A percentile compares a stretch with the other conserved stretches of the same genome.
Conservation (phyloP, 2,329 filamentous ascomycete genomes). For the Lachnellula subtilissima region DNA sequence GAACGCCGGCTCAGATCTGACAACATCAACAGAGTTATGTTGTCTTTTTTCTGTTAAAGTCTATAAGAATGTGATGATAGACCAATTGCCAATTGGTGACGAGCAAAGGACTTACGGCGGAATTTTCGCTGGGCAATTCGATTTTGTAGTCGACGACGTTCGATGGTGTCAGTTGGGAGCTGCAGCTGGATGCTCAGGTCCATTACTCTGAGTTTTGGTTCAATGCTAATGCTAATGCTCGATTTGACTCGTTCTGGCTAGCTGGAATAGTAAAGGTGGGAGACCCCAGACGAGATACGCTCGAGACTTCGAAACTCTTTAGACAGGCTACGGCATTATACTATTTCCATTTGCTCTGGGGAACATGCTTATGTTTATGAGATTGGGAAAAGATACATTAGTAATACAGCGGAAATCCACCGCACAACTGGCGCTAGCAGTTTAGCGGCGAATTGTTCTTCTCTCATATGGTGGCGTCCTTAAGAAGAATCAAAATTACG, state of each 20-base stretch:
- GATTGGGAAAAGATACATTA: not conserved
- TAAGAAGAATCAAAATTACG: no score
- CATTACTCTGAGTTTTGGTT: not conserved
- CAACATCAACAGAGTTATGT: not conserved
- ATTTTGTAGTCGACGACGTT: not conserved
- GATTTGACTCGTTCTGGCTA: not conserved
- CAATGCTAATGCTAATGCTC: not conserved
- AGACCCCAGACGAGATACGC: not conserved
- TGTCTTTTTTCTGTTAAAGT: not conserved
- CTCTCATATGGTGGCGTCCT: no score
- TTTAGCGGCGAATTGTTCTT: no score
- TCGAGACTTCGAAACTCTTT: not conserved
- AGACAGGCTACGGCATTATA: no score
- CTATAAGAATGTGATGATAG: not conserved
- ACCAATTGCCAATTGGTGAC: not conserved
- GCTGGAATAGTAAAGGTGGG: not conserved
- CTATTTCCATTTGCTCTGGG: no score
- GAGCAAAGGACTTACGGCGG: not conserved
- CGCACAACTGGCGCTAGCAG: not conserved
- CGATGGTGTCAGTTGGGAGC: not conserved
- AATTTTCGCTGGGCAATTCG: slow-evolving; percentile 1
- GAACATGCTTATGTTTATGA: no score
- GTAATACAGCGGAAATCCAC: not conserved
- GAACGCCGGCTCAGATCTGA: not conserved
- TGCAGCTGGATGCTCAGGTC: not conserved